These are phyloP conservation scores for Annulohypoxylon moriforme DNA, from an alignment of 495 filamentous ascomycete species.

Conservation along the genomic window DNA sequence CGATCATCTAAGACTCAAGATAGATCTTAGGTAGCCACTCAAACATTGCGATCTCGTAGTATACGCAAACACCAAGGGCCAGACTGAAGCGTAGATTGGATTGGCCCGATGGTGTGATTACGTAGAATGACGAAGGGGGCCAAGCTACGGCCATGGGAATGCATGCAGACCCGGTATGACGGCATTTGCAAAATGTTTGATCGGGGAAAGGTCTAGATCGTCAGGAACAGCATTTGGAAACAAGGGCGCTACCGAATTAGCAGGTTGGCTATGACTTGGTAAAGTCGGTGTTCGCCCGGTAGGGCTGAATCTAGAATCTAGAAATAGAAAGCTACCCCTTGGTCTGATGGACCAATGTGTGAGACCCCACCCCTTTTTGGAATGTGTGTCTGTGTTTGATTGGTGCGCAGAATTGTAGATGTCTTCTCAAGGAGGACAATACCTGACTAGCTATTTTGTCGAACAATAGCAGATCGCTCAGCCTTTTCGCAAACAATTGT, in stretches of 20 bases:
- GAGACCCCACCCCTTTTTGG: conserved; percentile 42
- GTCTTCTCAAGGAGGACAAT: conserved; percentile 25
- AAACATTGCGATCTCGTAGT: conserved; percentile 13
- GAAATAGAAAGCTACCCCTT: conserved; percentile 39
- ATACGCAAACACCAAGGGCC: neutral
- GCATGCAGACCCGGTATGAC: conserved; percentile 42
- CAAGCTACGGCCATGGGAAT: conserved; percentile 28
- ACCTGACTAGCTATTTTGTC: conserved; percentile 18
- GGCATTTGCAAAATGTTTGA: conserved; percentile 35
- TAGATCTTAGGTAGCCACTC: conserved; percentile 2
- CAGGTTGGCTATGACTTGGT: conserved; percentile 35
- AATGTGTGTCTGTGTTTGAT: conserved; percentile 43
- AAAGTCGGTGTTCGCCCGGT: conserved; percentile 24
- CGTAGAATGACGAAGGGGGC: conserved; percentile 12
- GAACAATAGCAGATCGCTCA: neutral
- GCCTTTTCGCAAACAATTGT: neutral
- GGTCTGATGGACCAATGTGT: conserved; percentile 34
- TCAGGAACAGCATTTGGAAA: conserved; percentile 36
- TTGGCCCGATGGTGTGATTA: conserved; percentile 33
- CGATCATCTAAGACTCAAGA: neutral
- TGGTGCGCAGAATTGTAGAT: conserved; percentile 39
- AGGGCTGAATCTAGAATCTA: conserved; percentile 47
- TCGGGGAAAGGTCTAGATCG: conserved; percentile 36
- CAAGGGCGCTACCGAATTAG: conserved; percentile 35
- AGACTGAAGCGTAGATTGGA: conserved; percentile 23